These are phyloP conservation scores for Alternaria sp. DNA, from an alignment of 2,329 filamentous ascomycete genomes.

Conservation along the genomic window DNA sequence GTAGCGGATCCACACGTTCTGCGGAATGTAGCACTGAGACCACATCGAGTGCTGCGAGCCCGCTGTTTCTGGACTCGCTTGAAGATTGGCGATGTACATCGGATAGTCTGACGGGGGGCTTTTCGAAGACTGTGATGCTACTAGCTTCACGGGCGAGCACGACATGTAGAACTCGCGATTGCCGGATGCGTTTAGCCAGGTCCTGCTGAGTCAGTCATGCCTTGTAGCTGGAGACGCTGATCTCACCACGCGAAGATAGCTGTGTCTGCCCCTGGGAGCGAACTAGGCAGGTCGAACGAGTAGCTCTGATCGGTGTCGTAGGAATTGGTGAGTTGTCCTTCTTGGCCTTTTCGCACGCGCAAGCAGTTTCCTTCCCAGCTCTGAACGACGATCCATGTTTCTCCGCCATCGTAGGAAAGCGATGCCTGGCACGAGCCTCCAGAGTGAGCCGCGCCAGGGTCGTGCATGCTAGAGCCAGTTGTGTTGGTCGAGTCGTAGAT, in stretches of 20 bases:
- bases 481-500: constrained; percentile 15
- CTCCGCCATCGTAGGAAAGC: constrained; percentile 51
- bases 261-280: constrained; percentile 44
- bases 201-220: constrained; percentile 9
- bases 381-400: constrained; percentile 52
- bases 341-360: constrained; percentile 30
- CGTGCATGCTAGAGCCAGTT: constrained; percentile 10
- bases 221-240: not conserved
- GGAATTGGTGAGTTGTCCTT: constrained; percentile 15
- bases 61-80: constrained; percentile 1
- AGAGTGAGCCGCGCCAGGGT: constrained; percentile 41
- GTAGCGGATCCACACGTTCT: constrained; percentile 15
- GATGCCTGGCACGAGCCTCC: constrained; percentile 57
- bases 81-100: constrained; percentile 14
- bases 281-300: constrained; percentile 53
- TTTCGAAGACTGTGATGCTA: not conserved
- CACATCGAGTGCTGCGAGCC: not conserved
- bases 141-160: constrained; percentile 50
- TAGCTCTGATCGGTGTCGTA: constrained; percentile 51
- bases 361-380: constrained; percentile 57
- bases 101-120: not conserved
- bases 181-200: constrained; percentile 47
- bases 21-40: constrained; percentile 12
- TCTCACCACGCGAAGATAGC: constrained; percentile 53
- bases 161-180: constrained; percentile 58